Conservation (phyloP, 352 stramenopile genomes). For the Pythium sp. region DNA sequence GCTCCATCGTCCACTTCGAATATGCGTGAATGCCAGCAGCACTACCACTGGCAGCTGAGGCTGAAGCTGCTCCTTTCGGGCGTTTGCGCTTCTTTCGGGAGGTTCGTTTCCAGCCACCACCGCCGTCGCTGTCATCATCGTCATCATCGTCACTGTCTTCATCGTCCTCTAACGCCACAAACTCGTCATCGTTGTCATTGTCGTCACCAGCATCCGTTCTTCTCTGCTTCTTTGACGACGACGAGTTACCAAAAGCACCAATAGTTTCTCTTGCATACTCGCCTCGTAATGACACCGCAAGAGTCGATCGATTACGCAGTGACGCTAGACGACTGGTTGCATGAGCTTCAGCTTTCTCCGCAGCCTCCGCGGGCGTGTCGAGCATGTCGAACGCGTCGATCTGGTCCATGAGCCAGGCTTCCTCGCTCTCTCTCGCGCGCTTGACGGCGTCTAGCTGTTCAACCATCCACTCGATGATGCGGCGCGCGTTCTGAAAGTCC, state of each 20-base stretch:
- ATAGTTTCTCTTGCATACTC: background rate
- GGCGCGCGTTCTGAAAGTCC: conserved; percentile 50
- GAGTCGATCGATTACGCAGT: background rate
- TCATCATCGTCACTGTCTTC: conserved; percentile 7
- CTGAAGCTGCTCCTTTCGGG: no score
- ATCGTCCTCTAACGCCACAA: conserved; percentile 13
- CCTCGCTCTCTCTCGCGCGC: conserved; percentile 33
- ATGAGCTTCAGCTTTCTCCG: background rate
- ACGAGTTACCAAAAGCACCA: background rate
- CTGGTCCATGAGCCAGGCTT: conserved; percentile 50
- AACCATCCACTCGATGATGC: conserved; percentile 66
- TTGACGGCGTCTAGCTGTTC: conserved; percentile 45
- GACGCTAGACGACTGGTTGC: background rate
- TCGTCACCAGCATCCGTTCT: background rate
- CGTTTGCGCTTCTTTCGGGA: conserved; percentile 6
- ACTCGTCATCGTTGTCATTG: conserved; percentile 12
- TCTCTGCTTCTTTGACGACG: background rate
- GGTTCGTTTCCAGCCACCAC: background rate
- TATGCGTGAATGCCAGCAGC: conserved; percentile 18
- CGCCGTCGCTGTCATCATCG: background rate
- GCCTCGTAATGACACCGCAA: background rate
- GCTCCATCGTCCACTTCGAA: conserved; percentile 46
- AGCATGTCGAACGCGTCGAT: conserved; percentile 48
- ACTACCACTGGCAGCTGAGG: background rate
- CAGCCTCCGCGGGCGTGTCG: background rate